Base-by-base conservation (phyloP, 164 flowering plant genomes). In the Nelumbo lutea region DNA sequence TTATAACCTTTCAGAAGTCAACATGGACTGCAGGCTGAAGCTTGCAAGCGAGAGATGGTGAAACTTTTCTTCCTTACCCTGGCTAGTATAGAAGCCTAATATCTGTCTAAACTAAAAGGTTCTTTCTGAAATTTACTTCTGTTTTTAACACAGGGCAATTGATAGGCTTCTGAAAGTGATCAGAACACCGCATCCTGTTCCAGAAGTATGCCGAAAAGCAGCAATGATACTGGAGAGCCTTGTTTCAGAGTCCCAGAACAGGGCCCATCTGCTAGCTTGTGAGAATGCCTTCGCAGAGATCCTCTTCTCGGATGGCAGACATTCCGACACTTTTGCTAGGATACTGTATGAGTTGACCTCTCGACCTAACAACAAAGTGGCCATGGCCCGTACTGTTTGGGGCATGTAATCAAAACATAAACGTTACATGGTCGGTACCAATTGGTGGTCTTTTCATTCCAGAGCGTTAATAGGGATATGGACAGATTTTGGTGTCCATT, bases 31-130 rank as follows among this genome's bases (percentile, higher is more conserved):
- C 81, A 83, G 96, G 65, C 73, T 88, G 82, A 94, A 88, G 85
- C 89, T 94, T 70, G 98, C 97, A 6, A 85, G 88, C 75, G 98
- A 94, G 75, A 74, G 98, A 85, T 94, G 98, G 98, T 93, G 68
- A 27, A 27, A 27, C 27, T 27, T 27, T 27, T 27, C 48, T 8
- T 59, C 42, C 42, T 51, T 60, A 40, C 8, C 38, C 6, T 46
- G 9, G 9, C 14, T 5, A n/a, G 9, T 62, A 40, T 14, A 64
- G 6, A 47, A 46, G 3, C 41, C 51, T 27, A 27, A 27, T 27
- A 39, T 59, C 39, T 48, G 51, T 52, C n/a, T 66, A 14, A 55
- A 53, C 2, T 38, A 52, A 27, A 27, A 42, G 13, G 41, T 43
- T 43, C 8, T 68, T 59, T 60, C 66, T 67, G 59, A 68, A 42